These are phyloP conservation scores for Pythium phragmiticola DNA, from an alignment of 352 stramenopile genomes.

Conservation along the genomic window DNA sequence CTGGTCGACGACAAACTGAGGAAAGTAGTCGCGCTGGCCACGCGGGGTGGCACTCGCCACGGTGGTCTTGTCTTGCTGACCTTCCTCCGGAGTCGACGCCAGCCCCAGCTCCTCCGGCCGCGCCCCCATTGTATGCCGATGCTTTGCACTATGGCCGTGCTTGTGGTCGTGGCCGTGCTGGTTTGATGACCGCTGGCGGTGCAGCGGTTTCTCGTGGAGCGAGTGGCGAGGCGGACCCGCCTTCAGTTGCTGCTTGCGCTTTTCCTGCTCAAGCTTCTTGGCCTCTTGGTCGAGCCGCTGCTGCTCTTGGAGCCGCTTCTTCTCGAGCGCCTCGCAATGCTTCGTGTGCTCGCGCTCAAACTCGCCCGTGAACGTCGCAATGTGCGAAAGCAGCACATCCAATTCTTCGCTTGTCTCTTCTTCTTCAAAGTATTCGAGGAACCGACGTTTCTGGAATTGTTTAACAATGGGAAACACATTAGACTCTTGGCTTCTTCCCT, in stretches of 20 bases:
- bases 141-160: slow-evolving; percentile 7
- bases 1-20: slow-evolving; percentile 27
- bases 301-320: slow-evolving; percentile 28
- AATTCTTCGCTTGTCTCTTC: slow-evolving; percentile 77
- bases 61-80: background rate
- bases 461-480: background rate
- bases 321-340: slow-evolving; percentile 44
- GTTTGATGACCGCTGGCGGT: slow-evolving; percentile 11
- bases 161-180: slow-evolving; percentile 11
- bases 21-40: slow-evolving; percentile 22
- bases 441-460: slow-evolving; percentile 56
- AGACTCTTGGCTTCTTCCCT: background rate
- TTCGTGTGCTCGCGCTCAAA: slow-evolving; percentile 73
- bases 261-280: slow-evolving; percentile 17
- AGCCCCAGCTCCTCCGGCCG: slow-evolving; percentile 9
- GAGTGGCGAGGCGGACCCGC: slow-evolving; percentile 14
- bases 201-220: slow-evolving; percentile 26
- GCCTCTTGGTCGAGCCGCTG: slow-evolving; percentile 23
- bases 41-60: background rate
- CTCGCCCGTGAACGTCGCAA: slow-evolving; percentile 74
- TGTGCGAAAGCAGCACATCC: slow-evolving; percentile 68
- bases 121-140: slow-evolving; percentile 18
- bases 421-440: slow-evolving; percentile 85
- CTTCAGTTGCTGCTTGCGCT: slow-evolving; percentile 2
- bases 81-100: background rate